phyloP scores from a whole-genome alignment of 2,329 filamentous ascomycete species.

The Pseudogymnoascus pannorum region DNA sequence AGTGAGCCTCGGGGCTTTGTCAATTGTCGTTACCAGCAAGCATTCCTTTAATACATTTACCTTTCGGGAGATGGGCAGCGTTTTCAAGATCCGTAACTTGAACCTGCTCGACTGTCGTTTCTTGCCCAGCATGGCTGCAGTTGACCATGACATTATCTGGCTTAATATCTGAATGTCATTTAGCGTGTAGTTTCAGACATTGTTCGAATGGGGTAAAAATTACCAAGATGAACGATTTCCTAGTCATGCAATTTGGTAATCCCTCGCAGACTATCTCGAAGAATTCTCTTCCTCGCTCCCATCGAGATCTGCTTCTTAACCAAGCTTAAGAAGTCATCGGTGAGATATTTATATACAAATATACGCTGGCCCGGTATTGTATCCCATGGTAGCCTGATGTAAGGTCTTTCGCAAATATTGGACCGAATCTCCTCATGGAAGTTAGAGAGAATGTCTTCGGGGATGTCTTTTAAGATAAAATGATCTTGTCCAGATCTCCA shows the following conservation, averaged over 20 bases:
- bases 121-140: not conserved
- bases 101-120: slow-evolving; percentile 9
- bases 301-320: slow-evolving; percentile 11
- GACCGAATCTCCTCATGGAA: slow-evolving; percentile 21
- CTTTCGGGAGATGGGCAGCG: slow-evolving; percentile 30
- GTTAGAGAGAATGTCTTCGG: slow-evolving; percentile 11
- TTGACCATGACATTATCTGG: slow-evolving; percentile 12
- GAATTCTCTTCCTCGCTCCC: slow-evolving; percentile 11
- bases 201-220: not conserved
- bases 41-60: slow-evolving; percentile 18
- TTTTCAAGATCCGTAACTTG: slow-evolving; percentile 18
- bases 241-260: slow-evolving; percentile 11
- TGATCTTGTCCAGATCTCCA: slow-evolving; percentile 11
- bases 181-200: not conserved
- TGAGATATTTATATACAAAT: slow-evolving; percentile 13
- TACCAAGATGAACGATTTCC: slow-evolving; percentile 10
- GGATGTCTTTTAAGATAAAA: slow-evolving; percentile 12
- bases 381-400: slow-evolving; percentile 8
- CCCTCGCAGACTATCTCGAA: slow-evolving; percentile 8
- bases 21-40: slow-evolving; percentile 13
- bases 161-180: slow-evolving; percentile 11
- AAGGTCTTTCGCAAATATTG: slow-evolving; percentile 16
- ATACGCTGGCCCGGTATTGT: slow-evolving; percentile 4
- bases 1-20: slow-evolving; percentile 12
- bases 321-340: slow-evolving; percentile 12